These are phyloP conservation scores for Citrus inodora DNA, from an alignment of 345 rosid species.

Conservation along the genomic window DNA sequence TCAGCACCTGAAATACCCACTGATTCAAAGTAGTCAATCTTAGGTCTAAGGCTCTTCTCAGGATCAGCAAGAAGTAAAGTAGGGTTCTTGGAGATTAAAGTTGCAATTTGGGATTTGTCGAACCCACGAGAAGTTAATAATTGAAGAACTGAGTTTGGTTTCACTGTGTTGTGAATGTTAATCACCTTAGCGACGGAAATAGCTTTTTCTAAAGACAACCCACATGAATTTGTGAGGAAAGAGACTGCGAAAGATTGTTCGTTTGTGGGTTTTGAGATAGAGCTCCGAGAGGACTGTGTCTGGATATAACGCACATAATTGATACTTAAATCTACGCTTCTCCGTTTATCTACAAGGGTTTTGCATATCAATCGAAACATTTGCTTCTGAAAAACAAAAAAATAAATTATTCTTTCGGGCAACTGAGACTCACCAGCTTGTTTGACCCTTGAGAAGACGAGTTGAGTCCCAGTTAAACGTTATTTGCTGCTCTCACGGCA, in stretches of 20 bases:
- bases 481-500: too few species aligned
- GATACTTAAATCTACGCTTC: background rate
- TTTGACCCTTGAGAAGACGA: background rate
- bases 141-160: conserved; percentile 21
- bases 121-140: conserved; percentile 22
- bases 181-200: conserved; percentile 11
- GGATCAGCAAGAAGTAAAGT: conserved; percentile 3
- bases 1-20: conserved; percentile 17
- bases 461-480: background rate
- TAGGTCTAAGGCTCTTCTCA: conserved; percentile 24
- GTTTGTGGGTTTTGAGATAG: background rate
- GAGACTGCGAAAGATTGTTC: conserved; percentile 13
- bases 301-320: background rate
- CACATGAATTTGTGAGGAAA: conserved; percentile 24
- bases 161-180: conserved; percentile 1
- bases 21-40: conserved; percentile 26
- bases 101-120: conserved; percentile 16
- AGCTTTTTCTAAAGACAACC: conserved; percentile 25
- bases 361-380: conserved; percentile 14
- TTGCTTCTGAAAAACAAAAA: background rate
- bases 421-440: background rate
- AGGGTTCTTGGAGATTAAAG: conserved; percentile 16
- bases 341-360: background rate
- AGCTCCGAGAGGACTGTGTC: background rate
- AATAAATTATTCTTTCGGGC: background rate